Evolutionary conservation across 2,329 filamentous ascomycete genomes (phyloP).

Genomic region (Dactylellina sp.): DNA sequence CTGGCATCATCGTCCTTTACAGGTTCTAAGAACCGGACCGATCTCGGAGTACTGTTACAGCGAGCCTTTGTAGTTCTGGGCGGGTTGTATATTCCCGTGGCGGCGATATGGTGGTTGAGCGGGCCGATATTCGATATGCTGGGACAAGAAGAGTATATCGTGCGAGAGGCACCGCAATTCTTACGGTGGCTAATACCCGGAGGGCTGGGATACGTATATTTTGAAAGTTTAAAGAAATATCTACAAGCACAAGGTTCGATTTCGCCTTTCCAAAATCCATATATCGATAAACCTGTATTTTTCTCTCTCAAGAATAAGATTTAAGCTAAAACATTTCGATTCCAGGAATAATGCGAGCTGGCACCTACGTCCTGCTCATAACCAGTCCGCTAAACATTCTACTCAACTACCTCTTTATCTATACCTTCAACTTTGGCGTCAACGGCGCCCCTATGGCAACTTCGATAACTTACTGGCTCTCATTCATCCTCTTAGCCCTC

Average conservation of each 20-base stretch:
- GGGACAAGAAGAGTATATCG: slow-evolving; percentile 82
- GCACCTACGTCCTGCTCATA: slow-evolving; percentile 83
- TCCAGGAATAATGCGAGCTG: slow-evolving; percentile 76
- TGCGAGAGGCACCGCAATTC: slow-evolving; percentile 78
- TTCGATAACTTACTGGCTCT: slow-evolving; percentile 86
- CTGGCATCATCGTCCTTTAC: slow-evolving; percentile 86
- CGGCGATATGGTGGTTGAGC: slow-evolving; percentile 80
- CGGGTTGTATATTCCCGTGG: slow-evolving; percentile 75
- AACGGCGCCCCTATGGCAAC: slow-evolving; percentile 85
- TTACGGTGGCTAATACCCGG: slow-evolving; percentile 80
- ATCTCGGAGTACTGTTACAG: slow-evolving; percentile 82
- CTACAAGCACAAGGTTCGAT: slow-evolving; percentile 78
- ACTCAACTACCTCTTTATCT: slow-evolving; percentile 83
- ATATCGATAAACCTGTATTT: too few relatives aligned
- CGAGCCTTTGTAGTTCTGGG: slow-evolving; percentile 78
- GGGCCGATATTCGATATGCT: slow-evolving; percentile 79
- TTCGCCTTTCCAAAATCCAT: not conserved
- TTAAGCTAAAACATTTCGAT: not conserved
- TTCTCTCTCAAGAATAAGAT: too few relatives aligned
- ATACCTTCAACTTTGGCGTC: slow-evolving; percentile 77
- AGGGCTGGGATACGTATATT: slow-evolving; percentile 87
- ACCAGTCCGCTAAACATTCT: slow-evolving; percentile 83
- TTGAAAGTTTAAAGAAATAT: slow-evolving; percentile 85
- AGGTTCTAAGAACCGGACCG: slow-evolving; percentile 79
- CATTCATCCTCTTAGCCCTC: slow-evolving; percentile 78